Base-by-base conservation (phyloP, 1,139 yeast species). In the Zygoascus hellenicus region DNA sequence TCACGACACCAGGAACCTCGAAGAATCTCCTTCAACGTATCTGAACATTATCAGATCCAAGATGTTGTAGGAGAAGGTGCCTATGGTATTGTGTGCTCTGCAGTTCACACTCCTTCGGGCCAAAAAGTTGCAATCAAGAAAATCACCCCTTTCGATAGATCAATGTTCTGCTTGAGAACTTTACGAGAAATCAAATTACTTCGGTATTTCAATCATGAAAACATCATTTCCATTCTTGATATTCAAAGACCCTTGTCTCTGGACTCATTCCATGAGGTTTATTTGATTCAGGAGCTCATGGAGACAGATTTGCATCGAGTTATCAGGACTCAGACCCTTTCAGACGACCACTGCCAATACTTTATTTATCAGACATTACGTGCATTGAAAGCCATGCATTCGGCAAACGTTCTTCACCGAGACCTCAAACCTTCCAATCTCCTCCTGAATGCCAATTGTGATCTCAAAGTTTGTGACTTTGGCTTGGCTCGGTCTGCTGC, bases 31-130 rank as follows among this genome's bases (percentile, higher is more conserved):
- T 90, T 90, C 70, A 88, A 89, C 61, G 94, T 92, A 22, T 83
- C 94, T 38, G 87, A 86, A 50, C 88, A 86, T 60, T 90, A 90
- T 65, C 88, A 87, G 64, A 80, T 90, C 43, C 72, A 81, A 38
- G 94, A 86, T 58, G 80, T 90, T 14, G 86, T 88, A 11, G 98
- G 98, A 5, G 97, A 90, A 65, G 98, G 98, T n/a, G 98, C 98
- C 1, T 92, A 92, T 61, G 98, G 98, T 3, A 80, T 92, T 13
- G 98, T 92, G 16, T 90, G 97, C 61, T 82, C 95, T 22, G 98
- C 97, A 0, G 69, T 83, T 14, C 96, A 92, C 67, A 78, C 79
- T 58, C 97, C 97, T 3, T 78, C 95, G 6, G 82, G 83, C 51
- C 94, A 87, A 55, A 82, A 82, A 58, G 97, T 94, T 15, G 98